Conservation (phyloP, 2,329 filamentous ascomycete species). For the Alternaria ventricosa region DNA sequence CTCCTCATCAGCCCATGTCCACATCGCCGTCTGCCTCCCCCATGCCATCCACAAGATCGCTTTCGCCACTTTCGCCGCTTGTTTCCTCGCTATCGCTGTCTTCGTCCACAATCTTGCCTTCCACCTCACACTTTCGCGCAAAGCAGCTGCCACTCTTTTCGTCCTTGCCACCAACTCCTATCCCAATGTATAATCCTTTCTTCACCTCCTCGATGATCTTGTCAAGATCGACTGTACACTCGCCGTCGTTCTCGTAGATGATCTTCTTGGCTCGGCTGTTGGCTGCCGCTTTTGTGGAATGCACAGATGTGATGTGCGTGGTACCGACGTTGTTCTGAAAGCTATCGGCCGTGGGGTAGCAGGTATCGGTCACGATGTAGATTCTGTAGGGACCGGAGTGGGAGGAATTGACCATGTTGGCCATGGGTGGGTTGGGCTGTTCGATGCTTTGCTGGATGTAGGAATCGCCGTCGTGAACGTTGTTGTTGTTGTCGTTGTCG, state of each 20-base stretch:
- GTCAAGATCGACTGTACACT: conserved; percentile 27
- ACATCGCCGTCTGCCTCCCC: conserved; percentile 5
- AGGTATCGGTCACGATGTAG: conserved; percentile 32
- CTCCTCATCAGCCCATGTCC: conserved; percentile 13
- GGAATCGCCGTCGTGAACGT: not conserved
- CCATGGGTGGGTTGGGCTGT: conserved; percentile 3
- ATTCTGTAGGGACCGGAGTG: conserved; percentile 11
- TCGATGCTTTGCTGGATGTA: conserved; percentile 15
- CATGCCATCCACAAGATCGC: conserved; percentile 7
- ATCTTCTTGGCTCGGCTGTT: conserved; percentile 32
- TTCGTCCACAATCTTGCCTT: conserved; percentile 31
- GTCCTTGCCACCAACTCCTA: conserved; percentile 25
- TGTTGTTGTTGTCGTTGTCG: conserved; percentile 1
- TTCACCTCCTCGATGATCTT: conserved; percentile 33
- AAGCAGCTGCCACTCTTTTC: conserved; percentile 19
- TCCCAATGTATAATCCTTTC: conserved; percentile 29
- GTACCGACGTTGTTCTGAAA: conserved; percentile 26
- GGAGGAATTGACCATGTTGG: not conserved
- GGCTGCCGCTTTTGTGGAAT: conserved; percentile 23
- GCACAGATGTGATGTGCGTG: conserved; percentile 27
- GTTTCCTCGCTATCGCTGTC: conserved; percentile 22
- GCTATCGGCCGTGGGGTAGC: conserved; percentile 22
- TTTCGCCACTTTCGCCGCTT: conserved; percentile 5
- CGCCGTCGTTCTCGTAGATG: conserved; percentile 26
- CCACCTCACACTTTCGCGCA: conserved; percentile 33